Evolutionary conservation across 2,329 filamentous ascomycete genomes (phyloP).

Genomic region (Trematosphaeria pertusa): DNA sequence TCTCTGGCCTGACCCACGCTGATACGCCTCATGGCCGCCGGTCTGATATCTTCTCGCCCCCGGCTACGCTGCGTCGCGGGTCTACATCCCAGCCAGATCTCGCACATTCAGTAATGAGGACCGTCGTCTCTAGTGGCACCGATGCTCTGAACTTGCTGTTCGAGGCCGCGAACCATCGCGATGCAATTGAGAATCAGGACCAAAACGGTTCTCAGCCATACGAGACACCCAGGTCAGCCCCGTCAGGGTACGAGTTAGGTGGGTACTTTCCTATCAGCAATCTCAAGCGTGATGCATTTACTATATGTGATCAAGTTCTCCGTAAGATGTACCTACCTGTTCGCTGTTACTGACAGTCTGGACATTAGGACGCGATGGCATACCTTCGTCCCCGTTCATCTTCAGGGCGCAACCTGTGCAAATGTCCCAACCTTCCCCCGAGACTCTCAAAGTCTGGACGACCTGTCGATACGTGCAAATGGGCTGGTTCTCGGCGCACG

Average conservation of each 20-base stretch:
- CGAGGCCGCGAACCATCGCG: conserved; percentile 54
- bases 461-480: conserved; percentile 61
- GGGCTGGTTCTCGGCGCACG: conserved; percentile 63
- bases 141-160: conserved; percentile 62
- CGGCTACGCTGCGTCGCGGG: conserved; percentile 35
- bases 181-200: conserved; percentile 44
- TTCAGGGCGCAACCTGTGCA: conserved; percentile 46
- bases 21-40: conserved; percentile 36
- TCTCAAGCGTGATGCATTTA: not conserved
- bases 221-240: conserved; percentile 44
- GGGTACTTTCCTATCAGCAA: conserved; percentile 4
- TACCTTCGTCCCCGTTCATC: conserved; percentile 38
- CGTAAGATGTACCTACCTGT: too few species aligned
- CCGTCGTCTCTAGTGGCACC: conserved; percentile 61
- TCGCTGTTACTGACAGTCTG: too few species aligned
- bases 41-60: conserved; percentile 39
- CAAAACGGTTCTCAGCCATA: conserved; percentile 45
- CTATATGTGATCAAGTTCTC: too few species aligned
- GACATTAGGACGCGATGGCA: conserved; percentile 21
- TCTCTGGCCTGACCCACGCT: conserved; percentile 31
- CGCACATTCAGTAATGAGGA: conserved; percentile 53
- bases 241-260: too few species aligned
- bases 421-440: conserved; percentile 47
- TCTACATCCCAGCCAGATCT: conserved; percentile 45
- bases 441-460: conserved; percentile 56